phyloP scores from a whole-genome alignment of 2,329 filamentous ascomycete genomes.

The Pseudogymnoascus sp. region DNA sequence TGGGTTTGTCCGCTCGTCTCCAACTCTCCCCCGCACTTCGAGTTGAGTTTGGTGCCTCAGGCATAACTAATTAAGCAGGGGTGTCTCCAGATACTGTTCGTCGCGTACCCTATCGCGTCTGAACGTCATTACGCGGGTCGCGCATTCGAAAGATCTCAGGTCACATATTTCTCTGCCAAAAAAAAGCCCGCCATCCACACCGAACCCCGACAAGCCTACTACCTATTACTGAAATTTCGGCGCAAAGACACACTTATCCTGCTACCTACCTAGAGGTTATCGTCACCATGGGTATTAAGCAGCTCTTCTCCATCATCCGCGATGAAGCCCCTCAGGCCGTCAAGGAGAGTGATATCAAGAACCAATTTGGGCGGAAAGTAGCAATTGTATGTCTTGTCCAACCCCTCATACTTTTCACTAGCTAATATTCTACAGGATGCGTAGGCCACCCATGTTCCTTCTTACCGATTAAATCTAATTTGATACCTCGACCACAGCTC shows the following conservation, averaged over 20 bases:
- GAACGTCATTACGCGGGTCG: constrained; percentile 7
- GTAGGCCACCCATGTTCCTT: constrained; percentile 31
- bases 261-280: neutral
- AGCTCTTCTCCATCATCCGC: constrained; percentile 73
- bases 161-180: neutral
- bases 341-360: constrained; percentile 97
- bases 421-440: constrained; percentile 43
- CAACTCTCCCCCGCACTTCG: neutral
- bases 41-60: neutral
- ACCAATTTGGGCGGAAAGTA: constrained; percentile 96
- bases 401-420: neutral
- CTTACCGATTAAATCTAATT: constrained; percentile 14
- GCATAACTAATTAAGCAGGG: constrained; percentile 6
- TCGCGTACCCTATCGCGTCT: neutral
- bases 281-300: constrained; percentile 56
- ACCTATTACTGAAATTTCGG: neutral
- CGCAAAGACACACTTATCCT: neutral
- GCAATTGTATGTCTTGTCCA: constrained; percentile 64
- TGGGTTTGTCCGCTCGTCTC: neutral
- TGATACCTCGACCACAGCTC: constrained; percentile 46
- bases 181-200: neutral
- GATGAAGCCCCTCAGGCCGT: constrained; percentile 92
- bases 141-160: neutral
- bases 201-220: neutral
- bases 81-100: neutral